Evolutionary conservation across 352 stramenopile genomes (phyloP), one percentile per base, ranked within the genome.

Genomic region (Pythium sp.): DNA sequence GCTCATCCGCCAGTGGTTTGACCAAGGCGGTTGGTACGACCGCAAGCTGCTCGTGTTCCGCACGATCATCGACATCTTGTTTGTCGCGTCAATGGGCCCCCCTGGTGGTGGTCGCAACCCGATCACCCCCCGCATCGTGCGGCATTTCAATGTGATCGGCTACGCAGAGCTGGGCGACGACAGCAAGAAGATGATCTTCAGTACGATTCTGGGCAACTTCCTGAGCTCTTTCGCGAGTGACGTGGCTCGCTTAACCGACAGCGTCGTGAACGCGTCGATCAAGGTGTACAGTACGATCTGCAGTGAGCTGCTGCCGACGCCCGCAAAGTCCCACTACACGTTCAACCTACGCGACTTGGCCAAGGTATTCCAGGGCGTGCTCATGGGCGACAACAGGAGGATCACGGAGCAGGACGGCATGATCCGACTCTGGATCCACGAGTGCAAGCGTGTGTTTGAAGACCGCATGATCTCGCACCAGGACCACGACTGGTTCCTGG

Each of bases 321-420:
- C 95, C 0, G 83, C 94, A 20, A 98, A 98, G 67, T 97, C 91
- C 2, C 95, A 99, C 69, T 98, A 98, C 75, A 97, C 93, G 8
- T 99, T 98, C 72, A 98, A 98, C 73, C 70, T 98, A 56, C 85
- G 95, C 6, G 95, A 99, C 72, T 67, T 99, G 1, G 94, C 92
- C 22, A 98, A 98, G 69, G 90, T 98, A 0, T 97, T 98, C 41
- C 91, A 98, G 58, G 95, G 95, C 20, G 83, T 97, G 11, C 75
- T 98, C 11, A 97, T 96, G 86, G 82, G 81, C 30, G 88, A 96
- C 57, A 82, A 74, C 58, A 87, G 92, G 46, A 80, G 83, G 2
- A 88, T 98, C 43, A 71, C 70, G 0, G 75, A 91, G 20, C 62
- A 75, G 0, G 77, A 89, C 22, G 76, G 81, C 28, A 69, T 98